Percentiles rank a stretch among this genome's conserved stretches.
These are phyloP conservation scores for Pycnococcus provasolii DNA, from an alignment of 139 green algal genomes.

Conservation along the genomic window DNA sequence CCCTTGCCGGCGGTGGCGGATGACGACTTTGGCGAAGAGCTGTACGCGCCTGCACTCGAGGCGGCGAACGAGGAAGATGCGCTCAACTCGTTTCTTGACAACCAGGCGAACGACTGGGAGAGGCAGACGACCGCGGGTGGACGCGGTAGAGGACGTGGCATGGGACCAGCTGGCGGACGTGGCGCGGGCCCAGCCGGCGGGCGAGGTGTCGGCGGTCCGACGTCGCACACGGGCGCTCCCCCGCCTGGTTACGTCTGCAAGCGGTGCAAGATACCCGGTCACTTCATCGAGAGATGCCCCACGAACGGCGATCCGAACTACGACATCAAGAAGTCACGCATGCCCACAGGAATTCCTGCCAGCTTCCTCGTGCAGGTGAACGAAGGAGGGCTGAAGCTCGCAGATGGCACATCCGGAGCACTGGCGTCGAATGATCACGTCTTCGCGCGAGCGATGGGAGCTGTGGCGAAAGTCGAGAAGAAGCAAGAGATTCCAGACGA, in stretches of 20 bases:
- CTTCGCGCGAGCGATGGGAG: background rate
- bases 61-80: too few species aligned
- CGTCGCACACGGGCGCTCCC: background rate
- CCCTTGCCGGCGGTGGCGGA: too few species aligned
- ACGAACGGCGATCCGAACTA: conserved; percentile 38
- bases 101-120: too few species aligned
- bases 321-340: conserved; percentile 33
- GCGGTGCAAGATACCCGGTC: conserved; percentile 32
- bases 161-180: conserved; percentile 9
- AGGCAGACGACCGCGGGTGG: too few species aligned
- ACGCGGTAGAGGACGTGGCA: background rate
- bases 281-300: conserved; percentile 45
- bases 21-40: too few species aligned
- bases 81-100: too few species aligned
- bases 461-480: too few species aligned
- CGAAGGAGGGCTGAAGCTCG: conserved; percentile 32
- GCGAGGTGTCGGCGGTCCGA: background rate
- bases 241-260: conserved; percentile 39
- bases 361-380: conserved; percentile 19
- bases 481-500: background rate
- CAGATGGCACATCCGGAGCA: conserved; percentile 16
- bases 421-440: conserved; percentile 7
- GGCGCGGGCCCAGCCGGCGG: conserved; percentile 4
- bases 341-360: conserved; percentile 31
- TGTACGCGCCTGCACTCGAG: too few species aligned